Conservation (phyloP, 441 rosid genomes). For the Gossypium aridum region DNA sequence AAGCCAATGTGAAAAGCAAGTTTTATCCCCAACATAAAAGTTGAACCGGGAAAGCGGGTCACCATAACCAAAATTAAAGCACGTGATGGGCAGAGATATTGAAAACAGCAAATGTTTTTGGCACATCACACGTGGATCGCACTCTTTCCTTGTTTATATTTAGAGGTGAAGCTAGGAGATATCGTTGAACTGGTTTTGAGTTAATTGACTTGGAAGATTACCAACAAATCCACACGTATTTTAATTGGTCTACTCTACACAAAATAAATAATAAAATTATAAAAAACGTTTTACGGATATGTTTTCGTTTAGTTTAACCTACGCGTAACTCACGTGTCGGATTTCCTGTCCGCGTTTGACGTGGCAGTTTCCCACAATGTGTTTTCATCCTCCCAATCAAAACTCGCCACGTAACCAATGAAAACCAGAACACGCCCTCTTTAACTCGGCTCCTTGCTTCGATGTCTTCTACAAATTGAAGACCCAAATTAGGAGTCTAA, state of each 20-base stretch:
- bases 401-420: constrained; percentile 1
- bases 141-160: too few relatives aligned
- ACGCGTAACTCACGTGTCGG: constrained; percentile 10
- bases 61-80: too few relatives aligned
- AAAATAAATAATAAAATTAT: background rate
- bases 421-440: background rate
- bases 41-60: too few relatives aligned
- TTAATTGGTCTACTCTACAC: background rate
- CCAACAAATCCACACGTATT: background rate
- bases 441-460: background rate
- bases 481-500: background rate
- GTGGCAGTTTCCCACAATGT: background rate
- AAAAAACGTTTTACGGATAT: background rate
- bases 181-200: background rate
- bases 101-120: too few relatives aligned
- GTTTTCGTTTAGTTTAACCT: background rate
- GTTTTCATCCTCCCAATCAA: background rate
- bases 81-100: too few relatives aligned
- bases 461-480: constrained; percentile 7
- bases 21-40: too few relatives aligned
- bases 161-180: too few relatives aligned
- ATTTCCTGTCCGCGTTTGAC: constrained; percentile 6
- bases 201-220: background rate
- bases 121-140: too few relatives aligned
- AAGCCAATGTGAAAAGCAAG: too few relatives aligned